Percentiles rank a stretch among this genome's conserved stretches.
Conservation (phyloP, 805 yeast species). For the Teunomyces atbi region DNA sequence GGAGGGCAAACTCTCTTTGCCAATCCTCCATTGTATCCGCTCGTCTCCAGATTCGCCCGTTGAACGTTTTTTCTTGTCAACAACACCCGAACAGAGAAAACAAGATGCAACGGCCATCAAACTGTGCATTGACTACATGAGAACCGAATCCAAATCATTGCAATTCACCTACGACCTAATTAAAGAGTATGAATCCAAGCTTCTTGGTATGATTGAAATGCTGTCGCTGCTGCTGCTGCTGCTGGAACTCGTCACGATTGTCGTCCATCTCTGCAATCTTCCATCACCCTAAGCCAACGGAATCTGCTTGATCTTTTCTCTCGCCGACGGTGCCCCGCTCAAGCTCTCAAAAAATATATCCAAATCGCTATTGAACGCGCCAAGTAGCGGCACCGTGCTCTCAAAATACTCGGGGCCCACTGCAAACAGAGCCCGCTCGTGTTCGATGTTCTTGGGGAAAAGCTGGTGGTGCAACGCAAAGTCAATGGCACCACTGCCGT, state of each 20-base stretch:
- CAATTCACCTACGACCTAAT: constrained; percentile 23
- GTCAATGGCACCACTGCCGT: constrained; percentile 17
- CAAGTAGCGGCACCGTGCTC: constrained; percentile 2
- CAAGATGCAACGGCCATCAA: neutral
- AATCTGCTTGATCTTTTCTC: constrained; percentile 4
- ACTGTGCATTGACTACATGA: constrained; percentile 19
- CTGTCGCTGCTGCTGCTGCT: neutral
- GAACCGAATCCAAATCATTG: constrained; percentile 21
- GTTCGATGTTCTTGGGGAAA: constrained; percentile 23
- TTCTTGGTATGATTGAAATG: constrained; percentile 12
- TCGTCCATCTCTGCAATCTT: neutral
- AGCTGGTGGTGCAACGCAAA: constrained; percentile 21
- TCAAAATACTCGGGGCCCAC: constrained; percentile 10
- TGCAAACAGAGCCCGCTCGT: constrained; percentile 19
- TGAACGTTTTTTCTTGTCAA: constrained; percentile 6
- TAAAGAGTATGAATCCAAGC: constrained; percentile 18
- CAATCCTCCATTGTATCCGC: constrained; percentile 59
- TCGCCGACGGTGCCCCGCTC: constrained; percentile 9
- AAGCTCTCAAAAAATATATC: constrained; percentile 24
- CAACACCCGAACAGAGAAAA: neutral
- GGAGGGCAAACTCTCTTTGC: constrained; percentile 88
- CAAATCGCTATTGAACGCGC: constrained; percentile 14
- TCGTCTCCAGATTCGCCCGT: constrained; percentile 20
- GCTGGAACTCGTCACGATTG: neutral
- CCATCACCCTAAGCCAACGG: constrained; percentile 9